Percentiles rank a stretch among this genome's conserved stretches.
Evolutionary conservation across 805 yeast genomes (phyloP).

Genomic region (Hermanozyma aechmeae): DNA sequence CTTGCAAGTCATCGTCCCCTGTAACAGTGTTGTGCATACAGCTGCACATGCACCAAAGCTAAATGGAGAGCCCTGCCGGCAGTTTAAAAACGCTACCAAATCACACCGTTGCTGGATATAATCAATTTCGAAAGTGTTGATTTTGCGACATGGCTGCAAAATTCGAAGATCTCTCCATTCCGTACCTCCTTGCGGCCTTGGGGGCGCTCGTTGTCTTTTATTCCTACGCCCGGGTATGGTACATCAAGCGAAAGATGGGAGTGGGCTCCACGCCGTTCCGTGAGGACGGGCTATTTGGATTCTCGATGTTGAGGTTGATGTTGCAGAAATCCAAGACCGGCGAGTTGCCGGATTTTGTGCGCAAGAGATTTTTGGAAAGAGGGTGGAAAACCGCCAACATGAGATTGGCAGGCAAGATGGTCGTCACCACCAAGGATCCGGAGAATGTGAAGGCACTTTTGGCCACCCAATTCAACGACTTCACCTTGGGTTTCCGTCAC

Average conservation of each 20-base stretch:
- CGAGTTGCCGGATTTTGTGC: conserved; percentile 4
- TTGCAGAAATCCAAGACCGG: conserved; percentile 4
- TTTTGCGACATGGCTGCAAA: background rate
- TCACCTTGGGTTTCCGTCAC: conserved; percentile 15
- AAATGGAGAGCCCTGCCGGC: too few species aligned
- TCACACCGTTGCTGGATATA: background rate
- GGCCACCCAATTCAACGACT: conserved; percentile 18
- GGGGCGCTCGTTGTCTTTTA: conserved; percentile 1
- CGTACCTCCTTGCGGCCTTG: background rate
- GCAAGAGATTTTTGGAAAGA: conserved; percentile 2
- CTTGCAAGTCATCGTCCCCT: too few species aligned
- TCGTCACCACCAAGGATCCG: conserved; percentile 10
- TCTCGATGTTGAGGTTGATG: conserved; percentile 2
- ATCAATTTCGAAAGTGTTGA: background rate
- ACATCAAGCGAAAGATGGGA: conserved; percentile 2
- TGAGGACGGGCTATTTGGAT: conserved; percentile 7
- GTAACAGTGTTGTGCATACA: too few species aligned
- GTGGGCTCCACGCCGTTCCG: conserved; percentile 5
- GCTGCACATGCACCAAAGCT: too few species aligned
- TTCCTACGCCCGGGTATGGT: background rate
- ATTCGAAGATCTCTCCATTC: background rate
- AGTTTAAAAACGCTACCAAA: background rate
- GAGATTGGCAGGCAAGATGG: conserved; percentile 4
- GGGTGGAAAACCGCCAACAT: conserved; percentile 3
- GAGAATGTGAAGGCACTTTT: conserved; percentile 18